phyloP scores from a whole-genome alignment of 2,329 filamentous ascomycete genomes.

The Trichoderma breve region DNA sequence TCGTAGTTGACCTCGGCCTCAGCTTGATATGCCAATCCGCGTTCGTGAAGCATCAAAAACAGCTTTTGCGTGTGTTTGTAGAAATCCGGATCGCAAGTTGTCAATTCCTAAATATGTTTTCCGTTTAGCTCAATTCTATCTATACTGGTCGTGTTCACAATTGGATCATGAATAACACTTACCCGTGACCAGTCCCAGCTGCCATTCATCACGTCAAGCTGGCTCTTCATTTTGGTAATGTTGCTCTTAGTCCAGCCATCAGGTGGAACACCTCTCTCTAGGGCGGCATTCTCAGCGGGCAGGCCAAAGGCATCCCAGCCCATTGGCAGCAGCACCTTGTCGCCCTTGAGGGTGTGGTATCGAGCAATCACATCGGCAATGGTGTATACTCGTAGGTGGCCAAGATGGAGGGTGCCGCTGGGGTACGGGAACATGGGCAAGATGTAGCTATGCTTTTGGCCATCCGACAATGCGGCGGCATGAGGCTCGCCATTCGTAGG shows the following conservation, averaged over 20 bases:
- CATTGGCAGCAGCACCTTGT: conserved; percentile 80
- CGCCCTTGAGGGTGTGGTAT: conserved; percentile 71
- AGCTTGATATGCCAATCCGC: conserved; percentile 76
- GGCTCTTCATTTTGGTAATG: conserved; percentile 80
- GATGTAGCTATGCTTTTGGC: conserved; percentile 59
- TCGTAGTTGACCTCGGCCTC: conserved; percentile 89
- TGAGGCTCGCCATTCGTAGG: conserved; percentile 21
- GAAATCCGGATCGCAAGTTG: conserved; percentile 79
- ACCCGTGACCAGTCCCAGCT: conserved; percentile 82
- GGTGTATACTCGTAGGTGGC: conserved; percentile 84
- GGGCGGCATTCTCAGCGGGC: conserved; percentile 87
- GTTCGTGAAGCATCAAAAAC: conserved; percentile 73
- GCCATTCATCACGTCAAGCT: conserved; percentile 75
- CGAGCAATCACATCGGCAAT: conserved; percentile 84
- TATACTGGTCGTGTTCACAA: not conserved
- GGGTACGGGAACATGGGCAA: conserved; percentile 94
- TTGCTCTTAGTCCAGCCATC: conserved; percentile 77
- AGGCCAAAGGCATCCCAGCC: conserved; percentile 93
- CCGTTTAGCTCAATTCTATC: not conserved
- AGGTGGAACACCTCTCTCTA: conserved; percentile 76
- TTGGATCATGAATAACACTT: conserved; percentile 36
- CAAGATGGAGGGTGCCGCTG: conserved; percentile 80
- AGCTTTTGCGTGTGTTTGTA: conserved; percentile 88
- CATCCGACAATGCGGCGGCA: conserved; percentile 10
- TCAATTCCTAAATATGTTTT: conserved; percentile 61